These are phyloP conservation scores for Solanum raphanifolium DNA, from an alignment of 257 asterid species.

Conservation along the genomic window DNA sequence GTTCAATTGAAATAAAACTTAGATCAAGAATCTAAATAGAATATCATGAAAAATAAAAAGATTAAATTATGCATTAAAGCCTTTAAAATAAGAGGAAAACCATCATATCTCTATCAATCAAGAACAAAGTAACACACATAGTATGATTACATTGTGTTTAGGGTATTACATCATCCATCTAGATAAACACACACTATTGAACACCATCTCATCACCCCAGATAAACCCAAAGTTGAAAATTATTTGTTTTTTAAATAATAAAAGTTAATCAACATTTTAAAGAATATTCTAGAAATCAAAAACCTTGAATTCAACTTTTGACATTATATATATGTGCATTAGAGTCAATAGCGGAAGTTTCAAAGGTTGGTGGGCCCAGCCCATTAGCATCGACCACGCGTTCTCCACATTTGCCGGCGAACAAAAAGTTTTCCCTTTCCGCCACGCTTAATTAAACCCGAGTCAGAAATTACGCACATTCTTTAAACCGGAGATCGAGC, in stretches of 20 bases:
- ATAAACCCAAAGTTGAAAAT: neutral
- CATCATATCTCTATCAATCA: neutral
- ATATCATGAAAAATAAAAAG: too few relatives aligned
- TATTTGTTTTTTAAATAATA: neutral
- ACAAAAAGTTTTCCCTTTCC: neutral
- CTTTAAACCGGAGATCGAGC: slow-evolving; percentile 32
- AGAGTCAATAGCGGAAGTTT: neutral
- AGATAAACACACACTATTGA: neutral
- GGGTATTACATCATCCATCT: neutral
- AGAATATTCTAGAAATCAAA: neutral
- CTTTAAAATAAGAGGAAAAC: neutral
- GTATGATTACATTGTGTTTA: neutral
- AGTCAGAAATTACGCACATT: neutral
- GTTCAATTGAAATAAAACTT: too few relatives aligned
- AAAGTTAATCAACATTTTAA: neutral
- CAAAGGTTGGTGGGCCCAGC: neutral
- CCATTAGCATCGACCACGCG: neutral
- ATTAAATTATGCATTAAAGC: neutral
- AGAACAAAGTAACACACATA: neutral
- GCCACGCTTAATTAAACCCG: neutral
- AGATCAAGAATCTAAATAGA: too few relatives aligned
- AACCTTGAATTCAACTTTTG: neutral
- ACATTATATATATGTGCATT: neutral
- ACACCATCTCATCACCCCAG: neutral
- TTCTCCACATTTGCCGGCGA: neutral